Conservation (phyloP, 1,284 basidiomycete genomes). For the Cryptococcus amylolentus region DNA sequence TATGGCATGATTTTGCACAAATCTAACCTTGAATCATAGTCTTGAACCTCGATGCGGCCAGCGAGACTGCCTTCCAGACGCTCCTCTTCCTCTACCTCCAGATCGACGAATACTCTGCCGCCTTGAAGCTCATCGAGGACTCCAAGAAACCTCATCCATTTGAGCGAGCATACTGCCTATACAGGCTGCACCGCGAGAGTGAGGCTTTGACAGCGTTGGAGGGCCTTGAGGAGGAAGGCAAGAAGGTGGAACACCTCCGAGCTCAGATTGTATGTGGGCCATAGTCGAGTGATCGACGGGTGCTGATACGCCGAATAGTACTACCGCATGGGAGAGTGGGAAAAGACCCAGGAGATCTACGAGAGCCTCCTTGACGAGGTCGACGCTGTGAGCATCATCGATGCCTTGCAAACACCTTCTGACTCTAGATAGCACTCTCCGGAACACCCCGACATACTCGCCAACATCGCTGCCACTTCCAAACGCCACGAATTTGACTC, state of each 20-base stretch:
- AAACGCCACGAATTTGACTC: constrained; percentile 75
- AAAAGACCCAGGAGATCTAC: constrained; percentile 68
- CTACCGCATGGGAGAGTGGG: constrained; percentile 72
- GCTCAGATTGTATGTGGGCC: constrained; percentile 68
- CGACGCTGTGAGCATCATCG: constrained; percentile 56
- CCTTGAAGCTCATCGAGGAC: constrained; percentile 47
- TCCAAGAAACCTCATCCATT: constrained; percentile 52
- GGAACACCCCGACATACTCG: constrained; percentile 77
- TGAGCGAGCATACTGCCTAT: constrained; percentile 74
- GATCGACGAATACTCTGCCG: constrained; percentile 61
- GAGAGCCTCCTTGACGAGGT: constrained; percentile 70
- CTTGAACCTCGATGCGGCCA: constrained; percentile 62
- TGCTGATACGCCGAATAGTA: neutral
- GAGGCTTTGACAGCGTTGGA: constrained; percentile 63
- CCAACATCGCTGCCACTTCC: constrained; percentile 73
- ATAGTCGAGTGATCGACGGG: neutral
- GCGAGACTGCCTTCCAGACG: constrained; percentile 68
- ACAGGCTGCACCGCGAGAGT: constrained; percentile 68
- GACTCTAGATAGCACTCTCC: constrained; percentile 62
- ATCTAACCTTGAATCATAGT: constrained; percentile 53
- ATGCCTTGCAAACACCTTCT: neutral
- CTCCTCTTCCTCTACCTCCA: constrained; percentile 79
- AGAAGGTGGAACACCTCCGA: constrained; percentile 71
- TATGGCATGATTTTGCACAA: neutral
- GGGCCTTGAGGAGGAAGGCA: constrained; percentile 52